Percentiles rank a stretch among this genome's conserved stretches.
Conservation (phyloP, 148 eudicot species). For the Camellia japonica region DNA sequence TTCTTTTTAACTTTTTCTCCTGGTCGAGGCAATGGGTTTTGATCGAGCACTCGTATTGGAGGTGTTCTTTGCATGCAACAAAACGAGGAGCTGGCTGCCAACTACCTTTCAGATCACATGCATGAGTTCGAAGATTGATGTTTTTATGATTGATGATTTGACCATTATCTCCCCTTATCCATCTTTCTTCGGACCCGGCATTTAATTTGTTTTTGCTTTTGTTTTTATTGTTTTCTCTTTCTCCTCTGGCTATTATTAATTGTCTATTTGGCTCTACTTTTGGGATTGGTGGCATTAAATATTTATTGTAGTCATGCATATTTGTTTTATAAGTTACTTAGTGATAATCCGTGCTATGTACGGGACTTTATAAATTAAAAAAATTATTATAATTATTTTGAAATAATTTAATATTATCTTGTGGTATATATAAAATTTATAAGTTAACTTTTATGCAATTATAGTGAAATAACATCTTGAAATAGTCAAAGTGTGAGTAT, state of each 20-base stretch:
- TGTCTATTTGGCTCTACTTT: no score
- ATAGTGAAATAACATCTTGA: no score
- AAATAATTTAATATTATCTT: no score
- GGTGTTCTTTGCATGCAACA: constrained; percentile 75
- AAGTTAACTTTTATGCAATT: no score
- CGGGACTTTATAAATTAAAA: no score
- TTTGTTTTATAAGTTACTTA: no score
- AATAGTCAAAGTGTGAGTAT: no score
- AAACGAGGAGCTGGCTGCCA: constrained; percentile 73
- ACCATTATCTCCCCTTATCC: background rate
- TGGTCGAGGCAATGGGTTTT: constrained; percentile 85
- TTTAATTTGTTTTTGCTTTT: background rate
- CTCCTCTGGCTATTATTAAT: background rate
- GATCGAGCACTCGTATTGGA: constrained; percentile 57
- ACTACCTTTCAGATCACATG: constrained; percentile 69
- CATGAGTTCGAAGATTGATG: constrained; percentile 59
- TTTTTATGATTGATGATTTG: constrained; percentile 11
- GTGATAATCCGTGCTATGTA: no score
- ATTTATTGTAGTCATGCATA: no score
- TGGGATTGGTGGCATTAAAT: no score
- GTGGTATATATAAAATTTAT: no score
- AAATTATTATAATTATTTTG: no score
- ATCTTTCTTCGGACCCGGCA: background rate
- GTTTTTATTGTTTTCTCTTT: background rate
- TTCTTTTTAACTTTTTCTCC: background rate